These are phyloP conservation scores for Fusarium nematophilum DNA, from an alignment of 2,329 filamentous ascomycete species.

Conservation along the genomic window DNA sequence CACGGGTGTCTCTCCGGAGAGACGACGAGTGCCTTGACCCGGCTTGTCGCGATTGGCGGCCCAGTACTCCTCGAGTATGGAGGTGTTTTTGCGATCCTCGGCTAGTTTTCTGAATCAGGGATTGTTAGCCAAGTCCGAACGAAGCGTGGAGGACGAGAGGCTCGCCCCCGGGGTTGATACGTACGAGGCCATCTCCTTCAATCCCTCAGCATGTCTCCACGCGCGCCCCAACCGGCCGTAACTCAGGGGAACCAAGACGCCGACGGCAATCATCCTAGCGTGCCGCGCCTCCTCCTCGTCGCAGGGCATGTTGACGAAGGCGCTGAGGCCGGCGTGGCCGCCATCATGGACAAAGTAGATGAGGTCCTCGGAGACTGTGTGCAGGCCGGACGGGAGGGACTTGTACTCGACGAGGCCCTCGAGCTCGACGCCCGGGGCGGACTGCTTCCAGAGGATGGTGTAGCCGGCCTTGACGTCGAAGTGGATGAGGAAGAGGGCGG, in stretches of 20 bases:
- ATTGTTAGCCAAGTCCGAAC: slow-evolving; percentile 37
- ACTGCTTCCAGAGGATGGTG: slow-evolving; percentile 89
- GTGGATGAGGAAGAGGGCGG: slow-evolving; percentile 87
- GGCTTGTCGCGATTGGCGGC: slow-evolving; percentile 59
- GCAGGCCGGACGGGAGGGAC: slow-evolving; percentile 90
- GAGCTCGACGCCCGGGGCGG: slow-evolving; percentile 75
- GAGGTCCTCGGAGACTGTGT: slow-evolving; percentile 88
- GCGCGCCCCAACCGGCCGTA: slow-evolving; percentile 86
- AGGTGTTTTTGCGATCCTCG: slow-evolving; percentile 70
- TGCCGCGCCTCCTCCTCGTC: slow-evolving; percentile 81
- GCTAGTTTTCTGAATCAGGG: slow-evolving; percentile 66
- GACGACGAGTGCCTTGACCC: slow-evolving; percentile 47
- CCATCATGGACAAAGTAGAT: slow-evolving; percentile 92
- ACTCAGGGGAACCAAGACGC: slow-evolving; percentile 86
- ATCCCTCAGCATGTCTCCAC: slow-evolving; percentile 84
- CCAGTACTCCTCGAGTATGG: slow-evolving; percentile 85
- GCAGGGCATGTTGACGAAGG: slow-evolving; percentile 87
- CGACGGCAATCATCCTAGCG: slow-evolving; percentile 93
- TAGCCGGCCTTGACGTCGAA: slow-evolving; percentile 95
- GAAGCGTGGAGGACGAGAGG: neutral
- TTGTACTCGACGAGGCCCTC: slow-evolving; percentile 96
- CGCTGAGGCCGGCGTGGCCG: slow-evolving; percentile 86
- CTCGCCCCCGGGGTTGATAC: slow-evolving; percentile 34
- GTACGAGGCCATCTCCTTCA: slow-evolving; percentile 81
- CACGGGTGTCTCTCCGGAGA: slow-evolving; percentile 60